Conservation (phyloP, 2,329 filamentous ascomycete species). For the Colletotrichum acutatum region DNA sequence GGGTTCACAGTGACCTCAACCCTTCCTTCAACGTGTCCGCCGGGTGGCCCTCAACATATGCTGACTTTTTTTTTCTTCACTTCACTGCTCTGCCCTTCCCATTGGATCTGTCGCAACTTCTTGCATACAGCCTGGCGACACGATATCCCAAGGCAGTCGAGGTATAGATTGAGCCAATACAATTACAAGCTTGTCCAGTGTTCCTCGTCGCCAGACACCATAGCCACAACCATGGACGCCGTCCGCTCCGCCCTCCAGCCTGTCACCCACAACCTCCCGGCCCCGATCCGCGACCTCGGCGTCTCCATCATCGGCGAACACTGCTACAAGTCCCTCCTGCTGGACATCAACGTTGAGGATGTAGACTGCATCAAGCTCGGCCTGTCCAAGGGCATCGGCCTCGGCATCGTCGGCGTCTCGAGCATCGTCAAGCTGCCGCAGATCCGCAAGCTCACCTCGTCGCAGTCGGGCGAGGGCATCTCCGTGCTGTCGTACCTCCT, state of each 20-base stretch:
- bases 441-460: slow-evolving; percentile 89
- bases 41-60: slow-evolving; percentile 30
- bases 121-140: not conserved
- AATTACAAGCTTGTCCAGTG: not conserved
- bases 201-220: slow-evolving; percentile 4
- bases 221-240: slow-evolving; percentile 63
- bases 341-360: slow-evolving; percentile 83
- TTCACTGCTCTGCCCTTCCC: not conserved
- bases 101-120: not conserved
- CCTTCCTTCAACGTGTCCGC: slow-evolving; percentile 33
- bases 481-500: slow-evolving; percentile 92
- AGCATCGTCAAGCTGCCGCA: slow-evolving; percentile 97
- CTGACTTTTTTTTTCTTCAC: slow-evolving; percentile 1
- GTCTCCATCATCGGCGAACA: slow-evolving; percentile 81
- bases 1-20: slow-evolving; percentile 35
- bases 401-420: slow-evolving; percentile 91
- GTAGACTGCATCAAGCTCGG: slow-evolving; percentile 87
- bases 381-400: slow-evolving; percentile 90
- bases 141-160: not conserved
- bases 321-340: slow-evolving; percentile 88
- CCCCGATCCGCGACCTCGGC: slow-evolving; percentile 78
- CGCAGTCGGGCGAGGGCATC: slow-evolving; percentile 83
- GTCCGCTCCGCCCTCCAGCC: slow-evolving; percentile 72
- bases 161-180: not conserved
- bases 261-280: slow-evolving; percentile 78